Evolutionary conservation across 2,329 filamentous ascomycete species (phyloP).

Genomic region (Rutstroemia sp.): DNA sequence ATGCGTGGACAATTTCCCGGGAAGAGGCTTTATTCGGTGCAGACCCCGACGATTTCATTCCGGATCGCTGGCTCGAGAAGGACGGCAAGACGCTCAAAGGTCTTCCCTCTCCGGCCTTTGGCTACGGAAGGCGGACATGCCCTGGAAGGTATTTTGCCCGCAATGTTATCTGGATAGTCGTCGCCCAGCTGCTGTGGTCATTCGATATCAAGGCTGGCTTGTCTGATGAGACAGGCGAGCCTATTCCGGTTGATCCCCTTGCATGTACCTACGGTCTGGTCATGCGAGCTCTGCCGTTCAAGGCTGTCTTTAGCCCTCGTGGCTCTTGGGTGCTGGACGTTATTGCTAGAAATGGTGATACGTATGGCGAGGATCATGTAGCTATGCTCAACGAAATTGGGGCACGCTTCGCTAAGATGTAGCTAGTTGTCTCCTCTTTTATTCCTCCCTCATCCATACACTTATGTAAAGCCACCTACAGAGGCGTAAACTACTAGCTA

Average conservation of each 20-base stretch:
- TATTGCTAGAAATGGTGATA: background rate
- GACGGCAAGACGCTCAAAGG: conserved; percentile 1
- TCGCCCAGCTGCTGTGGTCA: background rate
- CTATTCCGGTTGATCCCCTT: background rate
- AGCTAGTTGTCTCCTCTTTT: background rate
- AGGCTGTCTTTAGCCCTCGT: background rate
- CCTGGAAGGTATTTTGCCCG: background rate
- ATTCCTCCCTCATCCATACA: no score
- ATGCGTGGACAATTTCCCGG: background rate
- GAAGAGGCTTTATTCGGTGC: background rate
- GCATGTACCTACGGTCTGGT: background rate
- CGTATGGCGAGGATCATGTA: background rate
- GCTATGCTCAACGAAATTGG: background rate
- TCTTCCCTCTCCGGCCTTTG: background rate
- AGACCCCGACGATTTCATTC: background rate
- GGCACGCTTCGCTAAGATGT: background rate
- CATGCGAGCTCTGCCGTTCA: background rate
- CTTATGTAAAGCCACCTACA: no score
- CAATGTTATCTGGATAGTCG: background rate
- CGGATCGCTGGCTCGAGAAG: background rate
- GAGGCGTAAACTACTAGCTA: no score
- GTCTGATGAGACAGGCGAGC: background rate
- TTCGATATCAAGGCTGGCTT: conserved; percentile 2
- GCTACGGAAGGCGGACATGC: background rate
- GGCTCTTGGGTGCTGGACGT: background rate